Conservation (phyloP, 192 early-diverging fungal species). For the Entomortierella parvispora region DNA sequence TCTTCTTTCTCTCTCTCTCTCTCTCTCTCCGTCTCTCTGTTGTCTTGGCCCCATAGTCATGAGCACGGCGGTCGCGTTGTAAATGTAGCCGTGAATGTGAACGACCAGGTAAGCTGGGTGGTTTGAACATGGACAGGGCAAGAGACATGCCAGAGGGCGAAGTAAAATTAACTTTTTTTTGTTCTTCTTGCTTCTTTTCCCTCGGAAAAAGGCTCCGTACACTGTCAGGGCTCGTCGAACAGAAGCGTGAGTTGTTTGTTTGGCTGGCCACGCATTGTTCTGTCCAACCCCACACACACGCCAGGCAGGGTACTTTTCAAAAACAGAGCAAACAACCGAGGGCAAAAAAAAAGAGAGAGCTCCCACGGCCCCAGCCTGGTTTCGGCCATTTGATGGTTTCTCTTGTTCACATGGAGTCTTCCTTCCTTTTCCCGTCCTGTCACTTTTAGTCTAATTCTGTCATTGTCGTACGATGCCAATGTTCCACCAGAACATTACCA, state of each 20-base stretch:
- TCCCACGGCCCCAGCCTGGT: background rate
- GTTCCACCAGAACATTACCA: slow-evolving; percentile 22
- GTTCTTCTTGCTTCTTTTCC: background rate
- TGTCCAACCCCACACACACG: background rate
- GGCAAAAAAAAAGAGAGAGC: background rate
- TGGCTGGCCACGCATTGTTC: too few relatives aligned
- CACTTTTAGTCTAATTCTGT: slow-evolving; percentile 12
- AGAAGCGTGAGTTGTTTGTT: slow-evolving; percentile 18
- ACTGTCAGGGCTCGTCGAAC: slow-evolving; percentile 39
- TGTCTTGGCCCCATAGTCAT: slow-evolving; percentile 17
- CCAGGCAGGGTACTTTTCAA: background rate
- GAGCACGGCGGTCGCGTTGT: slow-evolving; percentile 52
- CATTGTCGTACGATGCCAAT: slow-evolving; percentile 23
- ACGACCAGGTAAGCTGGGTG: slow-evolving; percentile 18
- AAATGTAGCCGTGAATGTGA: slow-evolving; percentile 45
- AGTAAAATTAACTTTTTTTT: background rate
- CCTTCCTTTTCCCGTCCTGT: background rate
- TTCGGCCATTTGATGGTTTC: background rate
- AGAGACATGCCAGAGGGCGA: too few relatives aligned
- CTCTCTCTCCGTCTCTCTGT: background rate
- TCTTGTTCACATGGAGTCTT: background rate
- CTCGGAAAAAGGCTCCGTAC: slow-evolving; percentile 13
- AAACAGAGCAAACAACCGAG: too few relatives aligned
- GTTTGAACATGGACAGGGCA: too few relatives aligned
- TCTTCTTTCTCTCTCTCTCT: background rate